phyloP scores from a whole-genome alignment of 129 eudicot species.

The Ambrosia trifida region DNA sequence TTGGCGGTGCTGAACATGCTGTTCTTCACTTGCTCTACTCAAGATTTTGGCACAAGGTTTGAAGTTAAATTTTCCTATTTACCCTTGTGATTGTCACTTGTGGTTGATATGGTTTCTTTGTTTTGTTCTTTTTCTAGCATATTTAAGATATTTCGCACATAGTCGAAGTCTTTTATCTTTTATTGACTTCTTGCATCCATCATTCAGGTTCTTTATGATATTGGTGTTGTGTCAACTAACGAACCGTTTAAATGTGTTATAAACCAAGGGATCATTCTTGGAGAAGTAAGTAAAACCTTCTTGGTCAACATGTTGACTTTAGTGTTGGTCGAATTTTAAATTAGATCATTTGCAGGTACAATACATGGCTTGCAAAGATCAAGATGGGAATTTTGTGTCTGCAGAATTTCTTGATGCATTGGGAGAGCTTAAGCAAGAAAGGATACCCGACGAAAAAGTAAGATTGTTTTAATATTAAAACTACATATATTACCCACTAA shows the following conservation, averaged over 20 bases:
- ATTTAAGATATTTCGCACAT: background rate
- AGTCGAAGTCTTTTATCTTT: background rate
- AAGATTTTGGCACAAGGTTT: slow-evolving; percentile 99
- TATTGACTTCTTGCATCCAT: slow-evolving; percentile 23
- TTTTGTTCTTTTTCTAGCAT: background rate
- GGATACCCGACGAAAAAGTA: slow-evolving; percentile 74
- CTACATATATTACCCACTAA: background rate
- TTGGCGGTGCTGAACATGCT: slow-evolving; percentile 99
- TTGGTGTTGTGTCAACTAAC: slow-evolving; percentile 90
- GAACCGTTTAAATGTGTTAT: slow-evolving; percentile 97
- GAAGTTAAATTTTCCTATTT: no score
- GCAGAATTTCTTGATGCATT: slow-evolving; percentile 57
- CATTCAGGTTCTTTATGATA: slow-evolving; percentile 89
- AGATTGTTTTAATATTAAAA: background rate
- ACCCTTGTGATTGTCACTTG: no score
- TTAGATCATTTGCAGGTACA: slow-evolving; percentile 66
- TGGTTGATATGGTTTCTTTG: slow-evolving; percentile 13
- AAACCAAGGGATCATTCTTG: slow-evolving; percentile 97
- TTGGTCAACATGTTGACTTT: background rate
- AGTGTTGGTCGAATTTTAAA: slow-evolving; percentile 5
- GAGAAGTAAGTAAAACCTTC: slow-evolving; percentile 75
- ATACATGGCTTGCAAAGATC: slow-evolving; percentile 78
- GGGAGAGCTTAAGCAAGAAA: slow-evolving; percentile 63
- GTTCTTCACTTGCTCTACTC: slow-evolving; percentile 98
- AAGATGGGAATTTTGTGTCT: slow-evolving; percentile 72